Base-by-base conservation (phyloP, 2,329 filamentous ascomycete species). In the Colletotrichum salicis region DNA sequence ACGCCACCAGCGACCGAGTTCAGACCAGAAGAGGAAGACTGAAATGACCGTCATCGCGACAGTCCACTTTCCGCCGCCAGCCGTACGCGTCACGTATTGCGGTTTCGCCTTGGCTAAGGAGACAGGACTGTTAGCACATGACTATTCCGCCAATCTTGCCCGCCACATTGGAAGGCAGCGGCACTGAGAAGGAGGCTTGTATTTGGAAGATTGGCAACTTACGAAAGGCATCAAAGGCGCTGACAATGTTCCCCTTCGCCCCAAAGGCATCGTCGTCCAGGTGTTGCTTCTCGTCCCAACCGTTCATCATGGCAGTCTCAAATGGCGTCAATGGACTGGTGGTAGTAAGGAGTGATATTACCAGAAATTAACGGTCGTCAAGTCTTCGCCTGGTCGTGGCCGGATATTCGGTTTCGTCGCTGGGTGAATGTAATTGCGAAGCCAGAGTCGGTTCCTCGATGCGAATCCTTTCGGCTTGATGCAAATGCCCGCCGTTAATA, bases 221-320 rank as follows among this genome's bases (percentile, higher is more conserved):
- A 97, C 95, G 96, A 82, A 99, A 99, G 75, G 95, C 96, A 86
- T 99, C 96, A 83, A 99, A 99, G 71, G 96, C 95, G 82, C 92
- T 92, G 78, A 97, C 90, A 70, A 92, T 89, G 81, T 84, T 86
- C 67, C 89, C 87, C 80, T 92, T 92, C 77, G 94, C 91, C 78
- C 90, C 93, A 84, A 97, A 97, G 74, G 90, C 85, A 81, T 93
- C 92, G 78, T 97, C 95, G 78, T 95, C 88, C 76, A 95, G 73
- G 27, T 64, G 88, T 76, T 86, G 86, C 76, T 89, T 87, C 78
- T 92, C 88, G 76, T 91, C 86, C 84, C 92, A 95, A 78, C 92
- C 93, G 88, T 96, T 94, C 94, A 97, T 96, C 52, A 57, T 77
- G 48, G 48, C 51, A 41, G 57, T 22, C 4, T 35, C n/a, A 8